Conservation (phyloP, 495 filamentous ascomycete species). For the Penicillium arizonense region DNA sequence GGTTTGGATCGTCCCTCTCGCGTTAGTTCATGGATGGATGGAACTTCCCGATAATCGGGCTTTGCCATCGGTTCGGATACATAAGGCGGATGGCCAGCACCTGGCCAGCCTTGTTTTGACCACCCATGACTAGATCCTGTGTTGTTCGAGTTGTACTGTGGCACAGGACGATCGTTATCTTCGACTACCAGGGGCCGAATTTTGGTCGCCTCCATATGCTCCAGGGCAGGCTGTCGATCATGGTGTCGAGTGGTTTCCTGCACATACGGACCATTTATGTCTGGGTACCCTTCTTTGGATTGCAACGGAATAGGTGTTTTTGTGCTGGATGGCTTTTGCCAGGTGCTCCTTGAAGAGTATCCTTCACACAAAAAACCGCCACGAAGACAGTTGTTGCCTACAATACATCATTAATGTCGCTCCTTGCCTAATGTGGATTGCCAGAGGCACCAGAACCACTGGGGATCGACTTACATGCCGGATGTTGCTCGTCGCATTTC, state of each 20-base stretch:
- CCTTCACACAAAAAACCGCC: slow-evolving; percentile 93
- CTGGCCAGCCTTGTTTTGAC: slow-evolving; percentile 41
- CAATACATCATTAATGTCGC: slow-evolving; percentile 1
- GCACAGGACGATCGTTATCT: slow-evolving; percentile 37
- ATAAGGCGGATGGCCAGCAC: slow-evolving; percentile 32
- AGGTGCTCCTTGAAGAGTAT: slow-evolving; percentile 77
- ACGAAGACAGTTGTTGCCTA: slow-evolving; percentile 89
- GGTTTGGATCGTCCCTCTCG: slow-evolving; percentile 40
- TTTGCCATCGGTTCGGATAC: slow-evolving; percentile 38
- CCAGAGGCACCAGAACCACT: not conserved
- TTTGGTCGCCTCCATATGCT: slow-evolving; percentile 38
- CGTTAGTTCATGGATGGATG: slow-evolving; percentile 43
- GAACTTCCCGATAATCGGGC: slow-evolving; percentile 41
- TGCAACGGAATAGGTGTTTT: slow-evolving; percentile 75
- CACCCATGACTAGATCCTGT: slow-evolving; percentile 33
- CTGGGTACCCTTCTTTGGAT: slow-evolving; percentile 73
- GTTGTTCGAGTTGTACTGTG: slow-evolving; percentile 38
- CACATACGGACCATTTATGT: slow-evolving; percentile 44
- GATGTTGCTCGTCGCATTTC: slow-evolving; percentile 96
- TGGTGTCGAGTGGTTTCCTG: slow-evolving; percentile 51
- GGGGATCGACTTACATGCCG: slow-evolving; percentile 66
- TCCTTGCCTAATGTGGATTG: not conserved
- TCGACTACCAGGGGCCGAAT: slow-evolving; percentile 45
- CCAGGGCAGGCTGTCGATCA: slow-evolving; percentile 36
- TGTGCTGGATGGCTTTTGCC: slow-evolving; percentile 62